These are phyloP conservation scores for Mallotus repandus DNA, from an alignment of 441 rosid genomes.

Conservation along the genomic window DNA sequence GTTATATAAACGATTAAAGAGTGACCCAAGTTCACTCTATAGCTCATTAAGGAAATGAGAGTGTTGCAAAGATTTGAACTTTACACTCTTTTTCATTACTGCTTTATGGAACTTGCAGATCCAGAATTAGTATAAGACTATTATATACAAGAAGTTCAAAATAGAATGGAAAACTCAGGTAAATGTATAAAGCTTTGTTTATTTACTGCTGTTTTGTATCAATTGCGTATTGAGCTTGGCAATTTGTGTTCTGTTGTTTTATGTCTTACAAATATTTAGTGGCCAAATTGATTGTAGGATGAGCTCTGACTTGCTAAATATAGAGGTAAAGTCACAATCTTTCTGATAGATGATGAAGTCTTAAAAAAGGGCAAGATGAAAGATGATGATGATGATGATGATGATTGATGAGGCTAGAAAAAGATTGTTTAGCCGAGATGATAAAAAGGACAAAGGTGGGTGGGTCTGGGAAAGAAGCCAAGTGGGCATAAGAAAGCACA, in stretches of 20 bases:
- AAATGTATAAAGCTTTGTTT: conserved; percentile 1
- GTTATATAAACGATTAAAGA: not conserved
- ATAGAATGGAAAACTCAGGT: conserved; percentile 12
- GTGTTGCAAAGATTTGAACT: not conserved
- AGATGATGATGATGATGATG: not conserved
- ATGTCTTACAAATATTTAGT: not conserved
- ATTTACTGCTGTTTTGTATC: too few relatives aligned
- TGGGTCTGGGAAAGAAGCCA: conserved; percentile 28
- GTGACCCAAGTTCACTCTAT: conserved; percentile 3
- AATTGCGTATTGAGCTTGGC: too few relatives aligned
- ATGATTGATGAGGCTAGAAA: conserved; percentile 1
- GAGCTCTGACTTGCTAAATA: not conserved
- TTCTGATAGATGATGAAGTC: not conserved
- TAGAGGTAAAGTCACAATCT: conserved; percentile 5
- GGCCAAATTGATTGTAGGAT: not conserved
- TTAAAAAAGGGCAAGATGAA: conserved; percentile 6
- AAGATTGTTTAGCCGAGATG: conserved; percentile 19
- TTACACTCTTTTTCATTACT: not conserved
- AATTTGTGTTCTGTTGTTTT: not conserved
- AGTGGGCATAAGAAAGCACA: conserved; percentile 18
- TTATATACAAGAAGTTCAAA: not conserved
- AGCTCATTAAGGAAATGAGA: not conserved
- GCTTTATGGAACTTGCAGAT: conserved; percentile 3
- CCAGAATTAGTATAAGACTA: not conserved
- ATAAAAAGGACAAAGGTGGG: conserved; percentile 28